Evolutionary conservation across 1,284 basidiomycete species (phyloP), one percentile per base, ranked within the genome.

Genomic region (Austroboletus novae-zelandiae): DNA sequence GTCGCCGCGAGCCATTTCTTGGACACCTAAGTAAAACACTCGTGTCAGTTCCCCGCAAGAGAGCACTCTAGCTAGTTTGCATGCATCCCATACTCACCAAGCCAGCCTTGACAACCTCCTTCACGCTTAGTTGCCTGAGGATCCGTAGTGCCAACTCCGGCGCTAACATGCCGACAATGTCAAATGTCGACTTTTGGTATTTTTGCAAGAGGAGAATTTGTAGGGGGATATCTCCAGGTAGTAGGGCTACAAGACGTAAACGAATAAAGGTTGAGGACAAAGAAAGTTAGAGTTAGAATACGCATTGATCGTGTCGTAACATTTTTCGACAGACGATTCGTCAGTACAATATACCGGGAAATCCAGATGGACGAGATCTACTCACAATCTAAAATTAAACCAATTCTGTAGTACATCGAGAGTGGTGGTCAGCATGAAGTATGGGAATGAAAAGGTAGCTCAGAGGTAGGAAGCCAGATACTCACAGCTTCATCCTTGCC

Each of bases 121-220:
- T 69, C 9, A 93, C 78, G 14, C 74, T 76, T 6, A 95, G 73
- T 49, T 78, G 71, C 55, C 77, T 79, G 32, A 96, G 74, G 36
- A 95, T 78, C 43, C 77, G 76, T 52, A 86, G 74, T 0, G 82
- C 79, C 0, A 94, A 68, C 15, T 83, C 75, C 1, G 86, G 84
- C 0, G 87, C 78, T 15, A 96, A 75, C 41, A 79, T 76, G 11
- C 86, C 86, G 34, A 95, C 72, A 45, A 95, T 78, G 60, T 95
- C 94, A 60, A 88, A 89, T 7, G 89, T 88, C 20, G 83, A 84
- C 57, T 80, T 83, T 41, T 83, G 79, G 58, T 94, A 93, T 66
- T 89, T 89, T 66, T 94, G 83, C 17, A 96, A 78, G 6, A 92
- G 77, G 0, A 86, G 76, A 43, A 94, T 91, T 67, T 83, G 89